These are phyloP conservation scores for Persicaria maculosa DNA, from an alignment of 148 eudicot species.

Conservation along the genomic window DNA sequence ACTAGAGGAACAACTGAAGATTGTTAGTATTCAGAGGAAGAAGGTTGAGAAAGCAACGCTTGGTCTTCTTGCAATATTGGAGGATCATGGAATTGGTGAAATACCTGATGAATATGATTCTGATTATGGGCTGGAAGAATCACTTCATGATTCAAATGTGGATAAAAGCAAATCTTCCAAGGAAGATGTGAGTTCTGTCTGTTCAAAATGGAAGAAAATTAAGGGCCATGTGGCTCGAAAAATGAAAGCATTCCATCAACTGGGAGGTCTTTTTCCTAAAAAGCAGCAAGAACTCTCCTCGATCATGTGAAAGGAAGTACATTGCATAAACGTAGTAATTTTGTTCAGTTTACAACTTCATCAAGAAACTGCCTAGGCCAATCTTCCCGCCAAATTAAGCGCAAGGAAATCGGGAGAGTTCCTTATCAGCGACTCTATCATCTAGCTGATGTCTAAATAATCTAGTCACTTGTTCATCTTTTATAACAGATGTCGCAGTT, in stretches of 20 bases:
- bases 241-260: conserved; percentile 47
- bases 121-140: conserved; percentile 46
- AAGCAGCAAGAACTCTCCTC: conserved; percentile 40
- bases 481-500: not conserved
- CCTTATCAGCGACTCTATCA: not conserved
- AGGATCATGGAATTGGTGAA: conserved; percentile 49
- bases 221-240: conserved; percentile 45
- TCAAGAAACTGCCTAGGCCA: conserved; percentile 47
- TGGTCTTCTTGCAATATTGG: conserved; percentile 58
- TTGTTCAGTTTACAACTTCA: conserved; percentile 26
- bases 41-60: conserved; percentile 75
- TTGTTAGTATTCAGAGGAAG: conserved; percentile 63
- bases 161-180: conserved; percentile 19
- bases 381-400: conserved; percentile 65
- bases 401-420: conserved; percentile 36
- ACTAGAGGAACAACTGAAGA: conserved; percentile 71
- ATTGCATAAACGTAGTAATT: conserved; percentile 31
- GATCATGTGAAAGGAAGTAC: conserved; percentile 33
- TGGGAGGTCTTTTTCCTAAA: conserved; percentile 69
- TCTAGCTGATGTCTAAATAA: too few relatives aligned
- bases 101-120: conserved; percentile 54
- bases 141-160: conserved; percentile 18
- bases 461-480: too few relatives aligned
- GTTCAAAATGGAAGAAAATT: conserved; percentile 25
- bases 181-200: conserved; percentile 26